phyloP scores from a whole-genome alignment of 2,329 filamentous ascomycete species.

The Monilinia vaccinii-corymbosi region DNA sequence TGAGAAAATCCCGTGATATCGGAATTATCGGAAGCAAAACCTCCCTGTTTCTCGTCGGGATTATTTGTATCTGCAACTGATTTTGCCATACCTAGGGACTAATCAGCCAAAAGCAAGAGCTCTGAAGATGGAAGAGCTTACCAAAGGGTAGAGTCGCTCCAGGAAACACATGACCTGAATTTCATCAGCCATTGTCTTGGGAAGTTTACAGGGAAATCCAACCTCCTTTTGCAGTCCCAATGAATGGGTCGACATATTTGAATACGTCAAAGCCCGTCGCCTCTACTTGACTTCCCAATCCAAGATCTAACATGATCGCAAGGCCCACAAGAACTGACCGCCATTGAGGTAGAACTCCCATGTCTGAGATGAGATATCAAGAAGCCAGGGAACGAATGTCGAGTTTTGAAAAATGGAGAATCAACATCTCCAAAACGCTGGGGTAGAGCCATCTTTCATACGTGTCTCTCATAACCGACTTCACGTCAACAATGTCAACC shows the following conservation, averaged over 20 bases:
- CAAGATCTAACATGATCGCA: neutral
- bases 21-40: constrained; percentile 42
- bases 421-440: neutral
- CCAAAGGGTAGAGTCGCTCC: constrained; percentile 46
- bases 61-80: constrained; percentile 45
- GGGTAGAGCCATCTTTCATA: neutral
- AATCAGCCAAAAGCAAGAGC: constrained; percentile 25
- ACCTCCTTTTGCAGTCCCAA: constrained; percentile 46
- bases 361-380: neutral
- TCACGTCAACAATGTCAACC: neutral
- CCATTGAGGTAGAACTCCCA: neutral
- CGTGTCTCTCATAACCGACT: neutral
- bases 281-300: neutral
- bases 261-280: constrained; percentile 29
- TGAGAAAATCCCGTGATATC: constrained; percentile 28
- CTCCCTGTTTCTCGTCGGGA: constrained; percentile 43
- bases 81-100: constrained; percentile 34
- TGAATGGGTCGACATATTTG: constrained; percentile 41
- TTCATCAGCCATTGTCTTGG: neutral
- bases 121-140: constrained; percentile 13
- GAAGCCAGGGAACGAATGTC: neutral
- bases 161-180: constrained; percentile 42
- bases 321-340: neutral
- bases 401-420: neutral
- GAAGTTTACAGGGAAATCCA: neutral